Evolutionary conservation across 1,139 yeast species (phyloP), one percentile per base, ranked within the genome.

Genomic region (Suhomyces maxii): DNA sequence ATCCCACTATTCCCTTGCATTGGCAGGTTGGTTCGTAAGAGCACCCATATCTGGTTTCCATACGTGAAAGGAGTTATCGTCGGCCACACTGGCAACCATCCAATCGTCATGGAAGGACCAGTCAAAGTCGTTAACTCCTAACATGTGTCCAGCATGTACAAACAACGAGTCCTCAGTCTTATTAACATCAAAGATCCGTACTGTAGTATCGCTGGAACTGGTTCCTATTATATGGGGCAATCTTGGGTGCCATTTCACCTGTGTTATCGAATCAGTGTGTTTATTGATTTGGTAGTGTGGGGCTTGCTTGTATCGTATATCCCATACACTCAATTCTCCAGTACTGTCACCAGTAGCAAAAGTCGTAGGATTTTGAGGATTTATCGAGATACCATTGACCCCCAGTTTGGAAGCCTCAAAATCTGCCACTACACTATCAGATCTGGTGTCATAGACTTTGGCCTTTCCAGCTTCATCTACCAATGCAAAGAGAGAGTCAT

Each of bases 71-170:
- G 95, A 81, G 61, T 93, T 93, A 60, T 93, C 98, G 59, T 88
- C 93, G 0, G 93, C 84, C 3, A 89, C 95, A 59, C 90, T 83
- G 8, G 93, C 86, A 39, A 91, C 57, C 67, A 89, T 76, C 87
- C 91, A 84, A 9, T 85, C 83, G 52, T 86, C 86, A 53, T 82
- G 83, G 1, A 83, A 80, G 49, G 90, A 88, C 99, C 99, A 93
- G 40, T 84, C 80, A 39, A 91, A 72, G 60, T 91, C 98, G 57
- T 86, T 84, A 12, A 93, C 88, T 23, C 95, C 91, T 46, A 86
- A 73, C 78, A 93, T 82, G 63, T 93, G 99, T 0, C 99, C 99
- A 10, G 86, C 89, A 64, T 95, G 99, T 33, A 80, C 76, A 60
- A 93, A 91, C 39, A 84, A 66, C 46, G 74, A 79, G 54, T 41